Percentiles rank a stretch among this genome's conserved stretches.
These are phyloP conservation scores for Saccharomyces eubayanus DNA, from an alignment of 805 yeast genomes.

Conservation along the genomic window DNA sequence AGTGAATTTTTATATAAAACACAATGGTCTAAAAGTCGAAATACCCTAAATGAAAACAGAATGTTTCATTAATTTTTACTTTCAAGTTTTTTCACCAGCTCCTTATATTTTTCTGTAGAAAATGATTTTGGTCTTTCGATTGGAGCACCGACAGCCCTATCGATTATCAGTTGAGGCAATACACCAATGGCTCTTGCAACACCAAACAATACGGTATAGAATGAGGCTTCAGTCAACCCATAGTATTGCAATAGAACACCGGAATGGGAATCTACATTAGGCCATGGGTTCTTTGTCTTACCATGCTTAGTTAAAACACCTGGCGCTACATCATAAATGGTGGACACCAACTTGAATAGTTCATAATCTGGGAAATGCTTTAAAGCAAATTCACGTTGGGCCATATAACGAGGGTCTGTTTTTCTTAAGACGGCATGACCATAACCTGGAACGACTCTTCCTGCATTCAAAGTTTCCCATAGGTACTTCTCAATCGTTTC, in stretches of 20 bases:
- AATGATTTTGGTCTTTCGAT: constrained; percentile 88
- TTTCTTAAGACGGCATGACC: constrained; percentile 84
- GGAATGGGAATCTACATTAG: constrained; percentile 83
- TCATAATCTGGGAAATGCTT: constrained; percentile 72
- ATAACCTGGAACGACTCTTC: constrained; percentile 83
- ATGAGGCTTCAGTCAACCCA: constrained; percentile 73
- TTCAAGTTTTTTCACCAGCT: constrained; percentile 50
- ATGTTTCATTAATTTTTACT: neutral
- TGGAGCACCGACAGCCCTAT: constrained; percentile 73
- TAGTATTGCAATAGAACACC: constrained; percentile 81
- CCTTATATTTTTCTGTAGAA: constrained; percentile 87
- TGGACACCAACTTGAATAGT: constrained; percentile 67
- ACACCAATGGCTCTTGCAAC: constrained; percentile 84
- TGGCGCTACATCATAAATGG: constrained; percentile 78
- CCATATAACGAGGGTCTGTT: constrained; percentile 83
- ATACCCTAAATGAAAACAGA: neutral
- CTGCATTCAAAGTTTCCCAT: constrained; percentile 71
- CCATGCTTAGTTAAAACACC: constrained; percentile 73
- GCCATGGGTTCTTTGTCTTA: constrained; percentile 91
- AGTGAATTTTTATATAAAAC: neutral
- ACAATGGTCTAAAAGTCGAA: neutral
- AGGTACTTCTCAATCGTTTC: constrained; percentile 65
- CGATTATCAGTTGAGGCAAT: constrained; percentile 75
- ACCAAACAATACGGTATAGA: constrained; percentile 82
- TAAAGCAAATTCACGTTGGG: constrained; percentile 76